Percentiles rank a stretch among this genome's conserved stretches.
Conservation (phyloP, 192 early-diverging fungal species). For the Entomortierella chlamydospora region DNA sequence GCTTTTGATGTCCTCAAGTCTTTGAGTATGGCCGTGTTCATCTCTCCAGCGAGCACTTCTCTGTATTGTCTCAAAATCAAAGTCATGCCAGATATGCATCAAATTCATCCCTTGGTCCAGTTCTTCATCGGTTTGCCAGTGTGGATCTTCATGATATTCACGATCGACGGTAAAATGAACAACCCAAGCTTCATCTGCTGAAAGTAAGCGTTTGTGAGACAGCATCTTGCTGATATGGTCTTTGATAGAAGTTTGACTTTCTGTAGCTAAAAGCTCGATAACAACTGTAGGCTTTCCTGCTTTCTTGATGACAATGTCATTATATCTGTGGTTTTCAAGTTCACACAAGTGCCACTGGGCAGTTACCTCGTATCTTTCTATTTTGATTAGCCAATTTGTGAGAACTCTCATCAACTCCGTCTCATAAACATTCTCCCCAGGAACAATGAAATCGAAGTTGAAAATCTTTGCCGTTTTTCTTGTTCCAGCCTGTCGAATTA, state of each 20-base stretch:
- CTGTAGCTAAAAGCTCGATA: not conserved
- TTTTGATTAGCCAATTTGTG: not conserved
- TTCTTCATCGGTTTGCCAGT: not conserved
- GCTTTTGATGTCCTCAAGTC: too few relatives aligned
- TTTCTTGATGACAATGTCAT: not conserved
- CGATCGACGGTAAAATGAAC: not conserved
- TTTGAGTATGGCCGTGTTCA: not conserved
- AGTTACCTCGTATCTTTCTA: not conserved
- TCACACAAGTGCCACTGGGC: not conserved
- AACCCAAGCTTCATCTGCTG: not conserved
- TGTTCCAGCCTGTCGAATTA: not conserved
- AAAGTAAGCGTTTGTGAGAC: not conserved
- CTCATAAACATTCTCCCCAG: not conserved
- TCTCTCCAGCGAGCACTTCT: not conserved
- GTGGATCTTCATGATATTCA: not conserved
- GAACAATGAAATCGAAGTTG: not conserved
- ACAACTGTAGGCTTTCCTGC: not conserved
- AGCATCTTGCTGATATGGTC: not conserved
- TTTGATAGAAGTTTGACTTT: not conserved
- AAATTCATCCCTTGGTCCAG: not conserved
- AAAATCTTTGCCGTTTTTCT: too few relatives aligned
- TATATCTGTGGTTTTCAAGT: not conserved
- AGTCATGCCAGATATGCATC: not conserved
- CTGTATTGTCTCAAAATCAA: not conserved
- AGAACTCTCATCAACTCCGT: not conserved